Conservation (phyloP, 129 eudicot genomes). For the Deinandra increscens region DNA sequence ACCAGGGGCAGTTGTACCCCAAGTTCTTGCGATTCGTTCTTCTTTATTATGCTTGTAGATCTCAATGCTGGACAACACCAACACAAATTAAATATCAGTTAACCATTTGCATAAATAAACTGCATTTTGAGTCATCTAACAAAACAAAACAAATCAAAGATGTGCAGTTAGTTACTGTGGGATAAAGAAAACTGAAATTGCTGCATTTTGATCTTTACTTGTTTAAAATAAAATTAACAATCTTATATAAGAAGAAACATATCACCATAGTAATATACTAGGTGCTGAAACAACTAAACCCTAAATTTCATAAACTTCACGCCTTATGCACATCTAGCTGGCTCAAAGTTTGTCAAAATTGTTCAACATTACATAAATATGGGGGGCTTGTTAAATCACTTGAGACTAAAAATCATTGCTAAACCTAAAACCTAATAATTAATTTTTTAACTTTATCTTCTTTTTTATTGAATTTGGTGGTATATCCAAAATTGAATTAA, state of each 20-base stretch:
- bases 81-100: not conserved
- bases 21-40: slow-evolving; percentile 93
- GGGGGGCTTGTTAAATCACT: too few species aligned
- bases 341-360: too few species aligned
- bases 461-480: not conserved
- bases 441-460: too few species aligned
- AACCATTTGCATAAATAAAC: not conserved
- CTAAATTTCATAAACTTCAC: too few species aligned
- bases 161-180: too few species aligned
- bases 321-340: too few species aligned
- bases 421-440: not conserved
- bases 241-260: too few species aligned
- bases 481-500: not conserved
- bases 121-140: not conserved
- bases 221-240: not conserved
- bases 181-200: too few species aligned
- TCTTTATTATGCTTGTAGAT: slow-evolving; percentile 97
- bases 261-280: not conserved
- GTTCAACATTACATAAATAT: too few species aligned
- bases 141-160: too few species aligned
- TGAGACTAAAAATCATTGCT: not conserved
- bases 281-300: too few species aligned
- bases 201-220: too few species aligned
- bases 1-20: slow-evolving; percentile 99
- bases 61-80: slow-evolving; percentile 55